phyloP scores from a whole-genome alignment of 208 protist species.

The Crithidia sp. region DNA sequence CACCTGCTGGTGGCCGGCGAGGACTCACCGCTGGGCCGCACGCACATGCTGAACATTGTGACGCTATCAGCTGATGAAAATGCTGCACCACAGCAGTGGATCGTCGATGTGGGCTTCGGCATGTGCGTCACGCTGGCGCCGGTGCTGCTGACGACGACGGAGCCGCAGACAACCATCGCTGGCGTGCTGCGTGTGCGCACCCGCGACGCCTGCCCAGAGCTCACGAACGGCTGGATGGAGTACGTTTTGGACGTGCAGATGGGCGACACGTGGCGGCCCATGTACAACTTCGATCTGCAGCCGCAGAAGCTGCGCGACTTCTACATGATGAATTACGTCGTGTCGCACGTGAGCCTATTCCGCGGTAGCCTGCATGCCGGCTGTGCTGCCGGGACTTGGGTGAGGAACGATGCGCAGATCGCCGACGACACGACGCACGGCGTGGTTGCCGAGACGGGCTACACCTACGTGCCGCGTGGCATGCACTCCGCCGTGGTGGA shows the following conservation, averaged over 20 bases:
- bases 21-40: slow-evolving; percentile 10
- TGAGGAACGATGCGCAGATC: not conserved
- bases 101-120: slow-evolving; percentile 37
- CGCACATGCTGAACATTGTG: slow-evolving; percentile 18
- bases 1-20: not conserved
- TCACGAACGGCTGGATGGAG: slow-evolving; percentile 1
- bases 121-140: slow-evolving; percentile 5
- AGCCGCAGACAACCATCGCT: slow-evolving; percentile 8
- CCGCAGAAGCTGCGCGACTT: slow-evolving; percentile 6
- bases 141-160: slow-evolving; percentile 1
- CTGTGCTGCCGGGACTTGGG: not conserved
- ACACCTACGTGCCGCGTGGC: slow-evolving; percentile 10
- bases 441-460: not conserved
- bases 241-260: slow-evolving; percentile 6
- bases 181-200: slow-evolving; percentile 29
- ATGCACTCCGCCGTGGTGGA: not conserved
- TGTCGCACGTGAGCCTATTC: not conserved
- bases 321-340: slow-evolving; percentile 13
- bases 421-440: not conserved
- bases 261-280: slow-evolving; percentile 2
- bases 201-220: slow-evolving; percentile 23
- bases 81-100: slow-evolving; percentile 7
- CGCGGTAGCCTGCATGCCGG: not conserved
- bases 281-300: slow-evolving; percentile 31
- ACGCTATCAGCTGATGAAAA: not conserved